Base-by-base conservation (phyloP, 2,329 filamentous ascomycete species). In the Cytospora piceae region DNA sequence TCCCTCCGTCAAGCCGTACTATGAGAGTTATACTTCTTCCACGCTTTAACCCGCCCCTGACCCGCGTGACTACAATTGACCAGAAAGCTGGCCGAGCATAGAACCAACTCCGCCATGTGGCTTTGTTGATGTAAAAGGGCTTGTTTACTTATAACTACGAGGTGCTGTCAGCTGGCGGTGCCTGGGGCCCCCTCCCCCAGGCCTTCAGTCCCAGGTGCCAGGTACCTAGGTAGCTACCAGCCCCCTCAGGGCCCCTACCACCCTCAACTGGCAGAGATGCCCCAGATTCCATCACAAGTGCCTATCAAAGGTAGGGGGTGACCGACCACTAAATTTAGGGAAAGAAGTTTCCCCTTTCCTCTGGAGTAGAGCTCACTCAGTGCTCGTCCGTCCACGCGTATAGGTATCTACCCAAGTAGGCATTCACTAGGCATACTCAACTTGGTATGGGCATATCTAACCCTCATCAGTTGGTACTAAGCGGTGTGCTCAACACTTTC, bases 51-150 rank as follows among this genome's bases (percentile, higher is more conserved):
- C 46, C 46, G 9, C 46, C 46, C 46, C 46, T 49, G 46, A 49
- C 46, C 46, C n/a, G 46, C 46, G n/a, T 14, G 46, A 49, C 46
- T n/a, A 49, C 46, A 49, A 49, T 49, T 49, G 46, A 22, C 46
- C 46, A 12, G 46, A 49, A 49, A 49, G 46, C 11, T 49, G n/a
- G 46, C n/a, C 46, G 46, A 24, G 46, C 46, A 15, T 42, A 42
- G 8, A 42, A 42, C 39, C 39, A 42, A 42, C 39, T 42, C 39
- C 39, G 39, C 39, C 39, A 42, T 42, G 39, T 42, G 39, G 39
- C 11, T 42, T 42, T 42, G 39, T 42, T 42, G 39, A 42, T 20
- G 20, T 42, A 15, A 6, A 15, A 2, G 17, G 4, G 20, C 17
- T n/a, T 42, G 39, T 42, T 42, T n/a, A 42, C 39, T 42, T 42